Evolutionary conservation across 257 asterid genomes (phyloP), one percentile per base, ranked within the genome.

Genomic region (Solanum gracilifrons): DNA sequence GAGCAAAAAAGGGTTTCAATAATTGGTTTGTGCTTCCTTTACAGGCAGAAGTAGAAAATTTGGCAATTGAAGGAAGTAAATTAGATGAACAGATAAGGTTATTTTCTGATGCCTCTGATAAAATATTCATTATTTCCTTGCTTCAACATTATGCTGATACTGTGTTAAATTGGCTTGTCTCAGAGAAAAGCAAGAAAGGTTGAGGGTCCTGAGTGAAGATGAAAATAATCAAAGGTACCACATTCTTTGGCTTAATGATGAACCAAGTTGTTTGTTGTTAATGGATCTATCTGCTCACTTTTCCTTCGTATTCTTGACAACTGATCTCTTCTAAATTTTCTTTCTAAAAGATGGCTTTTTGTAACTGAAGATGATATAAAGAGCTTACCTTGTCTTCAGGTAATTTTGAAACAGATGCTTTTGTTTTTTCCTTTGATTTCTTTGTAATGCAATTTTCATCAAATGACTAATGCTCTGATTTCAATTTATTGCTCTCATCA

Each of bases 331-430:
- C 82, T 73, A 79, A 41, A 36, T 80, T 27, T 77, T 82, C 82
- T 87, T 83, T 88, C 83, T 85, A 58, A 71, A 90, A 97, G 99
- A 88, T 94, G 96, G 98, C 98, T 97, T 83, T 93, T 93, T 87
- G 95, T 97, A 27, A 95, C 96, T 51, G 96, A 93, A 92, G 98
- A 97, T 74, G 99, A 97, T 89, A 95, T 95, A 82, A 93, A 95
- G 89, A 91, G 87, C 88, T 88, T 97, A 87, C 98, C 99, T 74
- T 93, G 94, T 92, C 93, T 97, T 89, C 96, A 95, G 98, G 99
- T 97, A 91, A 46, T 25, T 62, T n/a, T 58, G 29, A 10, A 55
- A 35, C 37, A 31, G 69, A 82, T 68, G 64, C 82, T 87, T 80
- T 76, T 37, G 27, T 23, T 85, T 79, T 86, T 66, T 41, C 16